Evolutionary conservation across 768 basidiomycete genomes (phyloP).

Genomic region (Hydnum rufescens): DNA sequence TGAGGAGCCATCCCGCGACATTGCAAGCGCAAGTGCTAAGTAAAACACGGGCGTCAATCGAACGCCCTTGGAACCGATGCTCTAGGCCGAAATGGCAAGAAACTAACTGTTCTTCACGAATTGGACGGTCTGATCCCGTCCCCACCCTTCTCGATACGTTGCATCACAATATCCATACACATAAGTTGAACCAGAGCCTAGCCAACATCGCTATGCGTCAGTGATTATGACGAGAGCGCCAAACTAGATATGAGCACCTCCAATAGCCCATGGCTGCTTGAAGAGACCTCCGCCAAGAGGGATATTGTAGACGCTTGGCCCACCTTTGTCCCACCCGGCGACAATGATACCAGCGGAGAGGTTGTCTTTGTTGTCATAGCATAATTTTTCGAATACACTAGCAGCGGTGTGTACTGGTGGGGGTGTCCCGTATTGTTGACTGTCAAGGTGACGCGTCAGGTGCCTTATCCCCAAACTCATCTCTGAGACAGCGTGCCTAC

Average conservation of each 20-base stretch:
- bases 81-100: neutral
- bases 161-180: constrained; percentile 99
- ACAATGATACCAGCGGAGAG: constrained; percentile 91
- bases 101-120: constrained; percentile 90
- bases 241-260: constrained; percentile 36
- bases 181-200: constrained; percentile 90
- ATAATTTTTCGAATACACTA: constrained; percentile 62
- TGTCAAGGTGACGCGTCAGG: constrained; percentile 19
- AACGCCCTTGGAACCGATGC: neutral
- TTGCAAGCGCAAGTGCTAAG: constrained; percentile 78
- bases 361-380: constrained; percentile 84
- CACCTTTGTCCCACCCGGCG: constrained; percentile 92
- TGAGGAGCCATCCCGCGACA: constrained; percentile 95
- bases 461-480: constrained; percentile 2
- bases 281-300: constrained; percentile 93
- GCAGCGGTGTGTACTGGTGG: constrained; percentile 74
- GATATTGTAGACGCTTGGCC: constrained; percentile 91
- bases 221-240: neutral
- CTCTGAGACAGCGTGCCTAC: constrained; percentile 13
- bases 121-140: constrained; percentile 68
- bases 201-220: neutral
- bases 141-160: constrained; percentile 89
- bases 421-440: constrained; percentile 31
- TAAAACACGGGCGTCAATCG: neutral
- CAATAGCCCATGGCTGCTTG: constrained; percentile 97